Conservation (phyloP, 768 basidiomycete species). For the Russula abietina region DNA sequence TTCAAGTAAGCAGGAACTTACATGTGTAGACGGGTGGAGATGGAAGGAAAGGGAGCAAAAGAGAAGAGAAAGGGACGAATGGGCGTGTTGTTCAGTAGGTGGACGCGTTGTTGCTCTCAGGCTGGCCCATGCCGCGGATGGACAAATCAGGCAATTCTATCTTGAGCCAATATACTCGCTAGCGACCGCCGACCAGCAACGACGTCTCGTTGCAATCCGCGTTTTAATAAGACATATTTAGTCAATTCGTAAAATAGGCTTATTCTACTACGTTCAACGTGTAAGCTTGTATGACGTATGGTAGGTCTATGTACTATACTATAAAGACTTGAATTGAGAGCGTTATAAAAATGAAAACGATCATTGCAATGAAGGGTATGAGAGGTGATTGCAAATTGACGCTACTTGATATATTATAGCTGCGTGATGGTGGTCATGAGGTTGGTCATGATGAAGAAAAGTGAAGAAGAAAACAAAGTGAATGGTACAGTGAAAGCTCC, state of each 20-base stretch:
- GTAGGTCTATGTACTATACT: neutral
- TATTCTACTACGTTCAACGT: neutral
- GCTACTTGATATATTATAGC: neutral
- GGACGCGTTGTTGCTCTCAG: neutral
- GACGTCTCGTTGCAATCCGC: neutral
- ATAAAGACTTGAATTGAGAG: neutral
- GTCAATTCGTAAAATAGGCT: neutral
- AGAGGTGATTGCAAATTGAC: neutral
- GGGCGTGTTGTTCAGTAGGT: neutral
- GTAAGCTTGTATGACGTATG: neutral
- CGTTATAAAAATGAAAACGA: neutral
- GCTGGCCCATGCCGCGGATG: neutral
- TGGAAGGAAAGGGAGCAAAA: neutral
- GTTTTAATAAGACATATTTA: too few relatives aligned
- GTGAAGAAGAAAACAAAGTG: neutral
- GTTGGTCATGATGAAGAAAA: neutral
- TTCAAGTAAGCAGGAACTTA: neutral
- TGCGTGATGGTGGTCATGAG: too few relatives aligned
- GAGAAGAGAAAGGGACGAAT: neutral
- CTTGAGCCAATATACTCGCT: too few relatives aligned
- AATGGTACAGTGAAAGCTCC: neutral
- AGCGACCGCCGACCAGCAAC: too few relatives aligned
- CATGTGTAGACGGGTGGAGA: slow-evolving; percentile 2
- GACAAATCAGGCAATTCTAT: slow-evolving; percentile 4
- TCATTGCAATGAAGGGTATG: slow-evolving; percentile 2